Evolutionary conservation across 257 asterid genomes (phyloP).

Genomic region (Datura wrightii): DNA sequence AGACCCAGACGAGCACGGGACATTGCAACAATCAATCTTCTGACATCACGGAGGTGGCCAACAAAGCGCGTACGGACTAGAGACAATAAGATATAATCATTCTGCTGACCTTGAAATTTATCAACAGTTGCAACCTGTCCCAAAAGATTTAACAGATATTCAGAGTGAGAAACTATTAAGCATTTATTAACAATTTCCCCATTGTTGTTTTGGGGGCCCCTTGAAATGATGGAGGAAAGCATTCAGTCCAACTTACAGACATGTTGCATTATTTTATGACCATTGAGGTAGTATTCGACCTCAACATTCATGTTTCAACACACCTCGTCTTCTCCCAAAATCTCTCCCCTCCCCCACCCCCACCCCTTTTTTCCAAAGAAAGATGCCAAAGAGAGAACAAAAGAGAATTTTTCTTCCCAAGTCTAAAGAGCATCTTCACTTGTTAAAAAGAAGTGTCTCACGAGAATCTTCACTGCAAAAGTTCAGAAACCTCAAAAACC

Average conservation of each 20-base stretch:
- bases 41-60: slow-evolving; percentile 98
- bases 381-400: background rate
- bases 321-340: background rate
- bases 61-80: slow-evolving; percentile 98
- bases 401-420: background rate
- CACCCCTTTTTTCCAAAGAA: background rate
- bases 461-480: background rate
- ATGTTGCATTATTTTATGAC: background rate
- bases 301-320: background rate
- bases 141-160: slow-evolving; percentile 25
- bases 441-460: background rate
- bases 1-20: slow-evolving; percentile 99
- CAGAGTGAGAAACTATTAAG: slow-evolving; percentile 19
- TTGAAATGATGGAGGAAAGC: slow-evolving; percentile 31
- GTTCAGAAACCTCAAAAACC: background rate
- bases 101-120: slow-evolving; percentile 99
- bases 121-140: slow-evolving; percentile 91
- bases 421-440: background rate
- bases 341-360: background rate
- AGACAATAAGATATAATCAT: slow-evolving; percentile 82
- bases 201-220: background rate
- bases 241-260: slow-evolving; percentile 23
- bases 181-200: background rate
- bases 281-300: background rate
- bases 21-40: slow-evolving; percentile 99